Conservation (phyloP, 495 filamentous ascomycete genomes). For the Penicillium tannophilum region DNA sequence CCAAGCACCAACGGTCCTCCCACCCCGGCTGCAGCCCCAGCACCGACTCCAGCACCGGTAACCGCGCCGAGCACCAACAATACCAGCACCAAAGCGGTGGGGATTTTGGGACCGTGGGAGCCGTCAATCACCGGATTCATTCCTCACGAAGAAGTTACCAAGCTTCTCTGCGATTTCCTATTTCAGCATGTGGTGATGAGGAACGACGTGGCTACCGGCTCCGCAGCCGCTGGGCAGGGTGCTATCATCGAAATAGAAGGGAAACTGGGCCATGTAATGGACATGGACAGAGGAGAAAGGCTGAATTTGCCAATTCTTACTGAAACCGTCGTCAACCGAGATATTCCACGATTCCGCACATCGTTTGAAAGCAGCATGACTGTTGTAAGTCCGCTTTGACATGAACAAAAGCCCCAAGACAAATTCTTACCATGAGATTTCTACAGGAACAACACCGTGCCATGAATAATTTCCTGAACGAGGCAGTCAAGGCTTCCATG, state of each 20-base stretch:
- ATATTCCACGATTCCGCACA: slow-evolving; percentile 47
- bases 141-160: slow-evolving; percentile 68
- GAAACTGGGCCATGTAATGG: slow-evolving; percentile 80
- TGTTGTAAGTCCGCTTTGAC: slow-evolving; percentile 56
- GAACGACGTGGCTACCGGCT: slow-evolving; percentile 52
- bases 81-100: slow-evolving; percentile 14
- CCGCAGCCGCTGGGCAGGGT: slow-evolving; percentile 55
- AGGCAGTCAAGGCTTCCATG: slow-evolving; percentile 54
- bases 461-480: slow-evolving; percentile 81
- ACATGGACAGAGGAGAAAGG: slow-evolving; percentile 67
- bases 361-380: slow-evolving; percentile 85
- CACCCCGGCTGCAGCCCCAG: slow-evolving; percentile 8
- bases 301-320: slow-evolving; percentile 63
- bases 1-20: slow-evolving; percentile 17
- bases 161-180: slow-evolving; percentile 72
- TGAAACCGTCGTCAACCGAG: slow-evolving; percentile 64
- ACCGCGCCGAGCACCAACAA: slow-evolving; percentile 9
- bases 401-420: not conserved
- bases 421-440: slow-evolving; percentile 10
- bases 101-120: slow-evolving; percentile 68
- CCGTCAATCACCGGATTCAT: slow-evolving; percentile 65
- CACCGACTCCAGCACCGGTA: slow-evolving; percentile 4
- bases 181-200: slow-evolving; percentile 66
- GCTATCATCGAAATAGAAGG: slow-evolving; percentile 90
- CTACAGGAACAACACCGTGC: slow-evolving; percentile 70